Evolutionary conservation across 176 grass and related monocot species (phyloP), one percentile per base, ranked within the genome.

Genomic region (Lolium rigidum): DNA sequence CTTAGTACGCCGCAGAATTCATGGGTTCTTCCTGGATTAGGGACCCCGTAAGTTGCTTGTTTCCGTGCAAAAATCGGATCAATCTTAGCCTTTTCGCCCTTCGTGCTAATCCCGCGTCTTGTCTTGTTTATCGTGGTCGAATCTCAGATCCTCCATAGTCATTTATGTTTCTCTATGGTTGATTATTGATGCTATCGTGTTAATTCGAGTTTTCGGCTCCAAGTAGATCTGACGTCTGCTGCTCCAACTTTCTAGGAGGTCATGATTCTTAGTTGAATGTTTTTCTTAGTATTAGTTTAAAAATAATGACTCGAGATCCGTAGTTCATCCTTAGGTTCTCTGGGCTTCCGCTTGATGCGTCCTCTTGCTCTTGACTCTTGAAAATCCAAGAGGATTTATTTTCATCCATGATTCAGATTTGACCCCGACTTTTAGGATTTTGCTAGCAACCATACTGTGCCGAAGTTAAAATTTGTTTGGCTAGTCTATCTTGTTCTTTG

Each of bases 191-290:
- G 58, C 25, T 51, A 20, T 74, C n/a, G 22, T 76, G 22, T 64
- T 17, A 12, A 44, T 58, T 65, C 52, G 18, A 70, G 11, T 62
- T 62, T 9, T 39, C 10, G 17, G 31, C 11, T 62, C 37, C 37
- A 47, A 62, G 50, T 24, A 41, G 80, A 82, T 84, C 56, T 74
- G 15, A 61, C 10, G 18, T 20, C 20, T n/a, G 79, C 25, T 1
- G 60, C 61, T 81, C 41, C 44, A 48, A 48, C 25, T 41, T 81
- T 81, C 41, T 7, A 13, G 78, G 57, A 64, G 61, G 61, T 12
- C 57, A 66, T 13, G 8, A 5, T 62, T 44, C n/a, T 46, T 14
- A 11, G 17, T 24, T 39, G 44, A 78, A 43, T 78, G 15, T 62
- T 7, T 22, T 79, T 79, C n/a, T n/a, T n/a, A n/a, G n/a, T n/a